Percentiles rank a stretch among this genome's conserved stretches.
Evolutionary conservation across 495 filamentous ascomycete species (phyloP).

Genomic region (Annulohypoxylon stygium): DNA sequence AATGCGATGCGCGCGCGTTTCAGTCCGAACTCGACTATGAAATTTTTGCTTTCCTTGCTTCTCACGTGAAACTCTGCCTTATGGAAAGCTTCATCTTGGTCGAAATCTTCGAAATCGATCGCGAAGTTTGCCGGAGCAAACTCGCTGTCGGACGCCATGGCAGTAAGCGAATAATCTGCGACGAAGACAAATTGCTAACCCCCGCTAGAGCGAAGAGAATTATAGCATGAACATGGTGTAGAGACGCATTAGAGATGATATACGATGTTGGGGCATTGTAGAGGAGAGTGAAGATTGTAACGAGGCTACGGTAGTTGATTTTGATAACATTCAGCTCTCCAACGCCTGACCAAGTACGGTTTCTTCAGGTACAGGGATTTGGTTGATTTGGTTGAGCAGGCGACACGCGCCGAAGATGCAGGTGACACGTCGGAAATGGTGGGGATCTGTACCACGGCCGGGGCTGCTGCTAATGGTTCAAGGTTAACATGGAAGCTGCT

Average conservation of each 20-base stretch:
- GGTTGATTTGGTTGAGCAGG: slow-evolving; percentile 43
- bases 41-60: slow-evolving; percentile 66
- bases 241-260: slow-evolving; percentile 4
- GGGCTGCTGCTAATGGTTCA: slow-evolving; percentile 6
- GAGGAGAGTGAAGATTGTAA: background rate
- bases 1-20: slow-evolving; percentile 72
- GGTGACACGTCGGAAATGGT: slow-evolving; percentile 43
- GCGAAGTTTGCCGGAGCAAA: slow-evolving; percentile 13
- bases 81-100: slow-evolving; percentile 62
- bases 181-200: slow-evolving; percentile 9
- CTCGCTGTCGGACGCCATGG: slow-evolving; percentile 31
- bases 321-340: slow-evolving; percentile 16
- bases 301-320: slow-evolving; percentile 10
- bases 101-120: slow-evolving; percentile 67
- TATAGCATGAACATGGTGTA: background rate
- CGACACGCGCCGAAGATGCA: slow-evolving; percentile 43
- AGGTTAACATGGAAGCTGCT: background rate
- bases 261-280: slow-evolving; percentile 15
- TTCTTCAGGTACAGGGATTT: slow-evolving; percentile 21
- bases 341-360: slow-evolving; percentile 20
- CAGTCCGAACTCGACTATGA: slow-evolving; percentile 79
- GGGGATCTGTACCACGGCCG: slow-evolving; percentile 38
- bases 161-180: background rate
- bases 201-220: background rate
- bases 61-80: slow-evolving; percentile 54